Conservation (phyloP, 352 stramenopile species). For the Phytophthora hybrid region DNA sequence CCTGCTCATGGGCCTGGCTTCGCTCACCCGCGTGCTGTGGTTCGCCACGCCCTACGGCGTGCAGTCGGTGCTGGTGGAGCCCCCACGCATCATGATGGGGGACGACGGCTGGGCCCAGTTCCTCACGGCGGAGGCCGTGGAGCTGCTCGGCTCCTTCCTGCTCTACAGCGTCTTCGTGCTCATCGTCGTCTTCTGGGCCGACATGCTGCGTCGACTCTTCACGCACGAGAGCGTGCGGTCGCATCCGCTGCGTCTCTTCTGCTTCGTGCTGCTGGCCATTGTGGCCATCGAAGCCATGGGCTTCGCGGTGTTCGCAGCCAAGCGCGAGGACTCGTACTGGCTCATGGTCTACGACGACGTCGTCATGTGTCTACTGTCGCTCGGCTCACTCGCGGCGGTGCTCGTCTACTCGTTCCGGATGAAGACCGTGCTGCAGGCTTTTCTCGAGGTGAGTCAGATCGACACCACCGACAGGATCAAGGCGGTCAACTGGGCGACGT, state of each 20-base stretch:
- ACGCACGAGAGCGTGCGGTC: slow-evolving; percentile 75
- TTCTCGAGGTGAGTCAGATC: slow-evolving; percentile 97
- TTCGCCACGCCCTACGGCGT: slow-evolving; percentile 82
- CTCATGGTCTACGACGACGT: slow-evolving; percentile 96
- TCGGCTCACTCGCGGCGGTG: slow-evolving; percentile 91
- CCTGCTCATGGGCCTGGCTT: slow-evolving; percentile 72
- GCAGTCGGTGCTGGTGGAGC: slow-evolving; percentile 72
- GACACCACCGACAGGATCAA: slow-evolving; percentile 96
- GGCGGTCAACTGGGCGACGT: slow-evolving; percentile 95
- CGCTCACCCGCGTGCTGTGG: slow-evolving; percentile 74
- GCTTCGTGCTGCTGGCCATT: slow-evolving; percentile 74
- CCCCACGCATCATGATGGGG: slow-evolving; percentile 63
- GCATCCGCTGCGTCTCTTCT: slow-evolving; percentile 92
- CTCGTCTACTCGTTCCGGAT: slow-evolving; percentile 96
- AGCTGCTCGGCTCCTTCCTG: slow-evolving; percentile 93
- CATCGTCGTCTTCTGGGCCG: slow-evolving; percentile 97
- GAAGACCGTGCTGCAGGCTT: slow-evolving; percentile 95
- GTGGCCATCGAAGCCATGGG: slow-evolving; percentile 87
- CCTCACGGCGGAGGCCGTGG: slow-evolving; percentile 87
- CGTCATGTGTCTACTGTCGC: slow-evolving; percentile 84
- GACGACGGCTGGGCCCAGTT: slow-evolving; percentile 73
- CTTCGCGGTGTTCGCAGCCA: slow-evolving; percentile 86
- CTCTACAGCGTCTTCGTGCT: slow-evolving; percentile 98
- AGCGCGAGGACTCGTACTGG: slow-evolving; percentile 92
- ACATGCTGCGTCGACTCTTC: slow-evolving; percentile 95